Evolutionary conservation across 495 filamentous ascomycete species (phyloP).

Genomic region (Hypoxylon intermedium): DNA sequence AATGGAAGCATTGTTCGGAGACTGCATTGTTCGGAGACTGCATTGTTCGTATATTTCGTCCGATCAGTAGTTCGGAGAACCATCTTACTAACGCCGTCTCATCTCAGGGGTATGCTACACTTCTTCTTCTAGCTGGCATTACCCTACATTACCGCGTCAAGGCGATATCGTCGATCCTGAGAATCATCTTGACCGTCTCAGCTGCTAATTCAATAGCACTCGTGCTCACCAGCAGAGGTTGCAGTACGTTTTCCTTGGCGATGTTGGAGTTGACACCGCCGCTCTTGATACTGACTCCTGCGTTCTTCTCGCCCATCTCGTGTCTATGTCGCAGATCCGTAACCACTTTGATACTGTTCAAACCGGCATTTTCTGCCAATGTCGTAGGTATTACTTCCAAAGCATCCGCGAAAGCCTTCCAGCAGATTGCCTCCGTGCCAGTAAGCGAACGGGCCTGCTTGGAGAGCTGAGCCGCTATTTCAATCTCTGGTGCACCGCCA

Average conservation of each 20-base stretch:
- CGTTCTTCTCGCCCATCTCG: slow-evolving; percentile 91
- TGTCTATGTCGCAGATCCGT: slow-evolving; percentile 94
- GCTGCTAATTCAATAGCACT: slow-evolving; percentile 96
- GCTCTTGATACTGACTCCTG: slow-evolving; percentile 95
- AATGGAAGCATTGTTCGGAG: no score
- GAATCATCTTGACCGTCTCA: slow-evolving; percentile 98
- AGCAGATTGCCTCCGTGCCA: slow-evolving; percentile 96
- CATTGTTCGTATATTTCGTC: no score
- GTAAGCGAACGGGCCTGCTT: slow-evolving; percentile 80
- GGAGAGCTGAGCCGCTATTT: slow-evolving; percentile 82
- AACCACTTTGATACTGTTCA: slow-evolving; percentile 99
- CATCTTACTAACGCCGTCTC: slow-evolving; percentile 24
- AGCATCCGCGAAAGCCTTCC: slow-evolving; percentile 97
- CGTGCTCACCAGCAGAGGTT: slow-evolving; percentile 94
- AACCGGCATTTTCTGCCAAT: slow-evolving; percentile 93
- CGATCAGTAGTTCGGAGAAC: not conserved
- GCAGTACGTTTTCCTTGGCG: slow-evolving; percentile 94
- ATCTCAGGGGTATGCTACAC: slow-evolving; percentile 27
- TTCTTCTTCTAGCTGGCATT: slow-evolving; percentile 18
- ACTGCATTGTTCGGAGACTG: no score
- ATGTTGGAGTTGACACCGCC: slow-evolving; percentile 96
- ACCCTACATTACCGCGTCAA: slow-evolving; percentile 45
- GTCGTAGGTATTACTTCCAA: slow-evolving; percentile 98
- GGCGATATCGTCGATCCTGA: slow-evolving; percentile 95
- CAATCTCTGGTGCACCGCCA: slow-evolving; percentile 94